Evolutionary conservation across 768 basidiomycete species (phyloP), one percentile per base, ranked within the genome.

Genomic region (Hypholoma fasciculare): DNA sequence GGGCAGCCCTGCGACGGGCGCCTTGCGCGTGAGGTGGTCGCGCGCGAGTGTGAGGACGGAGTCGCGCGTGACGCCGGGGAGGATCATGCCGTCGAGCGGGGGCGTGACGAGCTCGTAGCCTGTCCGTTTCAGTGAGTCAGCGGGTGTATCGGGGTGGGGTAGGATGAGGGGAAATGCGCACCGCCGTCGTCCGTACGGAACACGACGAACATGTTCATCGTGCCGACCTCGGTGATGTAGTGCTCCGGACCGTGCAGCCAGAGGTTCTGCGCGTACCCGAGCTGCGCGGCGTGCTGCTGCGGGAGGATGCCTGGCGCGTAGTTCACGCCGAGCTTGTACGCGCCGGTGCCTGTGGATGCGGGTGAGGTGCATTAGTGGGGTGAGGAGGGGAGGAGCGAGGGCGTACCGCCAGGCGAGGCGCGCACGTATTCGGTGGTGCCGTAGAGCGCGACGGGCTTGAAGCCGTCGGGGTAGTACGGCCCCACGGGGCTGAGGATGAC

Each of bases 201-300:
- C 3, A 88, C 91, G 44, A 89, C 85, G 60, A 96, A 96, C 70
- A 94, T 73, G 72, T 96, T 96, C 94, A 96, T 96, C 1, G 93
- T 94, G 42, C 94, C 94, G 42, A 94, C 93, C 73, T 86, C 84
- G 0, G 84, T 85, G 38, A 86, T 71, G 62, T 79, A 69, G 53
- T 80, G 81, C 16, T 86, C 83, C 1, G 88, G 78, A 0, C 94
- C 94, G 59, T 92, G 84, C 36, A 96, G 77, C 94, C 94, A 96
- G 9, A 96, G 79, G 70, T 94, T 96, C 67, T 96, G 94, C 14
- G 82, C 82, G 69, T 97, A 96, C 14, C 94, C 94, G 56, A 82
- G 76, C 34, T 81, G 72, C 1, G 87, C 87, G 20, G 92, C 94
- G 57, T 82, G 74, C 65, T 86, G 87, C 68, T 97, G 94, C 3